A percentile compares a stretch with the other conserved stretches of the same genome.
Conservation (phyloP, 345 rosid genomes). For the Populus euphratica region DNA sequence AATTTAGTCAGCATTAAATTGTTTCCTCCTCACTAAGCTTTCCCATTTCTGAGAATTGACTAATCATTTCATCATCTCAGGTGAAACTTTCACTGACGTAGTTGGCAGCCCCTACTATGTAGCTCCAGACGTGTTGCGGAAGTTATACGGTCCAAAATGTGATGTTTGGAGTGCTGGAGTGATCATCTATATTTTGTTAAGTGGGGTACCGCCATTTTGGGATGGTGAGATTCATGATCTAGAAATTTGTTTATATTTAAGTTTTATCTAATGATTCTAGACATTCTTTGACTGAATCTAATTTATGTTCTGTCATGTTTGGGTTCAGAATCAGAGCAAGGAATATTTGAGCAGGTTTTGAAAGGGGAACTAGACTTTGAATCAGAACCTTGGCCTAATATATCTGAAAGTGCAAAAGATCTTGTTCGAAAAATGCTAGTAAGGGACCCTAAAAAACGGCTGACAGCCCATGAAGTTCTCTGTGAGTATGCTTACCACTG, state of each 20-base stretch:
- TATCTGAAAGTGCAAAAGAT: slow-evolving; percentile 87
- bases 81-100: slow-evolving; percentile 77
- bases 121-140: slow-evolving; percentile 89
- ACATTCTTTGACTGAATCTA: slow-evolving; percentile 13
- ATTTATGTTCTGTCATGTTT: slow-evolving; percentile 12
- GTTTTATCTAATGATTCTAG: slow-evolving; percentile 7
- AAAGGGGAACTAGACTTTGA: slow-evolving; percentile 82
- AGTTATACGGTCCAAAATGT: slow-evolving; percentile 82
- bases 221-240: slow-evolving; percentile 55
- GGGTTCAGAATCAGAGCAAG: slow-evolving; percentile 86
- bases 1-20: slow-evolving; percentile 5
- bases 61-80: slow-evolving; percentile 34
- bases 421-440: slow-evolving; percentile 78
- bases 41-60: neutral
- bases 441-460: slow-evolving; percentile 74
- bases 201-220: slow-evolving; percentile 99
- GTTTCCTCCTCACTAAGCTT: neutral
- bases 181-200: slow-evolving; percentile 72
- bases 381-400: slow-evolving; percentile 96
- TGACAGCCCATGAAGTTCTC: slow-evolving; percentile 86
- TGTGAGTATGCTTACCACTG: slow-evolving; percentile 47
- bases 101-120: slow-evolving; percentile 98
- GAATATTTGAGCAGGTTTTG: slow-evolving; percentile 93
- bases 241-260: slow-evolving; percentile 1
- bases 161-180: slow-evolving; percentile 99